A percentile compares a stretch with the other conserved stretches of the same genome.
Evolutionary conservation across 2,329 filamentous ascomycete species (phyloP).

Genomic region (Colletotrichum liaoningense): DNA sequence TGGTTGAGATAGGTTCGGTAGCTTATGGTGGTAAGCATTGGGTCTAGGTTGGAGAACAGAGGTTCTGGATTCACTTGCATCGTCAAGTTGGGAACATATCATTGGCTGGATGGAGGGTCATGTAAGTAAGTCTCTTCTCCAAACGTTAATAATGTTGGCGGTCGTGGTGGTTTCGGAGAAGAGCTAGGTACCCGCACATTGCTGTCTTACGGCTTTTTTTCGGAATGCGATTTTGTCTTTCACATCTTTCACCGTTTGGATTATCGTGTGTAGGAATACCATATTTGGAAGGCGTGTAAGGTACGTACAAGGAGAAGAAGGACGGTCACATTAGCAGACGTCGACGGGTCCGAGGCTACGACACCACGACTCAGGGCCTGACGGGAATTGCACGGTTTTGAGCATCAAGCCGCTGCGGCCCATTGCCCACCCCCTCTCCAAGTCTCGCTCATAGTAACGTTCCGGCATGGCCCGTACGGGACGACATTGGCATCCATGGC

Average conservation of each 20-base stretch:
- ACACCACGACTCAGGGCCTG: not conserved
- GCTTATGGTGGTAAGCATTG: not conserved
- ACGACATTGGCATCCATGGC: not conserved
- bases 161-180: not conserved
- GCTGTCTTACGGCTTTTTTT: not conserved
- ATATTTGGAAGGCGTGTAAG: not conserved
- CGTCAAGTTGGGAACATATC: not conserved
- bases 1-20: not conserved
- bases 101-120: not conserved
- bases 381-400: slow-evolving; percentile 11
- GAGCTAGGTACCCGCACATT: not conserved
- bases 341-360: not conserved
- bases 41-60: not conserved
- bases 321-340: not conserved
- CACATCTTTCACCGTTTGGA: not conserved
- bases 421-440: not conserved
- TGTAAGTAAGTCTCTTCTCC: not conserved
- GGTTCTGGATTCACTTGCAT: not conserved
- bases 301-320: not conserved
- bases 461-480: not conserved
- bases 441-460: not conserved
- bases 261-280: not conserved
- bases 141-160: not conserved
- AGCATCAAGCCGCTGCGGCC: not conserved
- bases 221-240: not conserved